These are phyloP conservation scores for Cyberlindnera samutprakarnensis DNA, from an alignment of 805 yeast genomes.

Conservation along the genomic window DNA sequence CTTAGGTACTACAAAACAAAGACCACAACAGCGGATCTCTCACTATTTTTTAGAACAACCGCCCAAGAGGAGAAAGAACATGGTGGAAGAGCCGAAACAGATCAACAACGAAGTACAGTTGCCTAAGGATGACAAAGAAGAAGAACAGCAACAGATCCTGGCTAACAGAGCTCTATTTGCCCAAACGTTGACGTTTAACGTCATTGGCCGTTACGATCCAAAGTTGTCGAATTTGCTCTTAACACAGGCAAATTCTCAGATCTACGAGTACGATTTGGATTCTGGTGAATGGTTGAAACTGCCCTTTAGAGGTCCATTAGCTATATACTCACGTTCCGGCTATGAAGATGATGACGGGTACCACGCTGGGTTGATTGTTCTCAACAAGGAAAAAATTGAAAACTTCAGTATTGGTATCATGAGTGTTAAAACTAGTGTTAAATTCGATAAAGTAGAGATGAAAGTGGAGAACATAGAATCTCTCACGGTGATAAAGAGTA, in stretches of 20 bases:
- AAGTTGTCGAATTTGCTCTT: conserved; percentile 58
- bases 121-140: no score
- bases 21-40: no score
- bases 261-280: conserved; percentile 47
- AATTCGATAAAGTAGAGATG: conserved; percentile 36
- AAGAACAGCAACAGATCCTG: conserved; percentile 4
- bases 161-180: conserved; percentile 42
- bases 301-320: conserved; percentile 64
- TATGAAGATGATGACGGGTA: conserved; percentile 30
- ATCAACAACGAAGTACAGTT: no score
- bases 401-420: conserved; percentile 67
- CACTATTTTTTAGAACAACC: no score
- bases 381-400: conserved; percentile 61
- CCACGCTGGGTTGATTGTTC: conserved; percentile 61
- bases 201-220: conserved; percentile 72
- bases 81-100: no score
- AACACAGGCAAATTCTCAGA: conserved; percentile 64
- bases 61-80: background rate
- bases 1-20: no score
- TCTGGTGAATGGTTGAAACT: conserved; percentile 62
- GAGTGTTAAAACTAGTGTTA: conserved; percentile 40
- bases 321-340: conserved; percentile 49
- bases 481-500: conserved; percentile 59
- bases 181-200: conserved; percentile 66
- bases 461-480: conserved; percentile 64